Base-by-base conservation (phyloP, 2,329 filamentous ascomycete species). In the Botrytis elliptica region DNA sequence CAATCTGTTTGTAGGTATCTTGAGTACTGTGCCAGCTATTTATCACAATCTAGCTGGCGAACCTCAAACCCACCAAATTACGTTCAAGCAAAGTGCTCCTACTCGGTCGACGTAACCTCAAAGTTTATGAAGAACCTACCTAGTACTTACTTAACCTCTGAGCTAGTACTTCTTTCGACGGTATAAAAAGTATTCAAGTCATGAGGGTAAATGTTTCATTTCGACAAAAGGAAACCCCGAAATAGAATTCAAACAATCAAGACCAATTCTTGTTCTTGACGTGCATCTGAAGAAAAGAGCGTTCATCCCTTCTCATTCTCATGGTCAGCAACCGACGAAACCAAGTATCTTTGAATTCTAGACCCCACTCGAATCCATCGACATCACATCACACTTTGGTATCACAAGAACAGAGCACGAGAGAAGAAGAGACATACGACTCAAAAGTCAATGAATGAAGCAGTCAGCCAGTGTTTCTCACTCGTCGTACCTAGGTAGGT, bases 331-430 rank as follows among this genome's bases (percentile, higher is more conserved):
- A 49, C 20, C 25, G 64, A 52, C 46, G 64, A 38, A 66, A 14
- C 6, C 29, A 66, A 38, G 12, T 10, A 33, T 52, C 20, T 52
- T 49, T 20, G 29, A 29, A 38, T 38, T 52, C 22, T 49, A 66
- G 44, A 46, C 60, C 60, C 60, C 60, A 63, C 64, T 44, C n/a
- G 33, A 33, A 52, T 67, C 12, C 64, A 55, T 67, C 65, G 18
- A 3, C 52, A 29, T 57, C 52, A 9, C 49, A 40, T 67, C 65
- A 68, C 46, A 57, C n/a, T 40, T 33, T 22, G 36, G 36, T 42
- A 68, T 68, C 65, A 68, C 65, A 40, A 42, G 65, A 68, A 68
- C 65, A 42, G 49, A 55, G 52, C 65, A 68, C 65, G 65, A 68
- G 65, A 57, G 65, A 42, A 55, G 25, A 40, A 42, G 65, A 68